These are phyloP conservation scores for Alternaria longipes DNA, from an alignment of 2,329 filamentous ascomycete species.

Conservation along the genomic window DNA sequence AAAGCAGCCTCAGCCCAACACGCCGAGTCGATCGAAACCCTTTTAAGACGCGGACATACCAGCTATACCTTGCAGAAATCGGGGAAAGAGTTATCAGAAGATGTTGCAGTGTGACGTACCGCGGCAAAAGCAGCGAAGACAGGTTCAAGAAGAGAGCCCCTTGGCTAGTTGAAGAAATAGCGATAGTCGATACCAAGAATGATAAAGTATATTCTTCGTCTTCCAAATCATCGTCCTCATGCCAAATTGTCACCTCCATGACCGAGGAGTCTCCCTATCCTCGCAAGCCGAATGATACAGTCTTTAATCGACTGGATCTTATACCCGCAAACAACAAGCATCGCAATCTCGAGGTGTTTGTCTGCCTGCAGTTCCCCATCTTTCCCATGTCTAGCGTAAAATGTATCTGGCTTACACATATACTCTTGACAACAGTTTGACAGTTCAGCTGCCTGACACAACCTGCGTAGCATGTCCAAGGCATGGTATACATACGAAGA, in stretches of 20 bases:
- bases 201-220: slow-evolving; percentile 13
- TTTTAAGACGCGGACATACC: background rate
- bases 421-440: background rate
- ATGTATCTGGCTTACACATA: background rate
- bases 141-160: background rate
- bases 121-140: background rate
- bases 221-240: background rate
- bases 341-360: background rate
- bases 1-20: slow-evolving; percentile 3
- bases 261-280: background rate
- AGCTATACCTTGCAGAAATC: background rate
- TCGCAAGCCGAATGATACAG: background rate
- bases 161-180: background rate
- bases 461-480: background rate
- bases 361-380: background rate
- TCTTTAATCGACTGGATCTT: background rate
- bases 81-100: background rate
- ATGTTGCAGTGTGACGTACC: background rate
- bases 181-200: slow-evolving; percentile 17
- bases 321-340: background rate
- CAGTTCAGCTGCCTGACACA: background rate
- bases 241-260: no score
- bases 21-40: background rate
- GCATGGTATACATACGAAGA: background rate
- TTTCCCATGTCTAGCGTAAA: background rate